Evolutionary conservation across 768 basidiomycete species (phyloP), one percentile per base, ranked within the genome.

Genomic region (Tricholoma hemisulphureum): DNA sequence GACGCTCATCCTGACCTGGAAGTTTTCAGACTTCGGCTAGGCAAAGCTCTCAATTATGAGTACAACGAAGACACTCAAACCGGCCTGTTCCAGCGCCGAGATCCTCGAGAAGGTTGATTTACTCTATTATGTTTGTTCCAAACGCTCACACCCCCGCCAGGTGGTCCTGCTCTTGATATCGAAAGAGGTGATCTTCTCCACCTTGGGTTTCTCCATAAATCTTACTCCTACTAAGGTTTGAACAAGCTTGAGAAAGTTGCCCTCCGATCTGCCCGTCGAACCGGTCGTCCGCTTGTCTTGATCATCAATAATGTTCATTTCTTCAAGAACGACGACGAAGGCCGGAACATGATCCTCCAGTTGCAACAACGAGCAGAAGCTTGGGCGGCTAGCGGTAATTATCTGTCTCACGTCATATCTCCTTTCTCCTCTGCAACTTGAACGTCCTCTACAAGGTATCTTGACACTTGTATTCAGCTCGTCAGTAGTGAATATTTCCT

Each of bases 161-260:
- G 86, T 61, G 91, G 92, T 1, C 84, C 93, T 4, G 83, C 86
- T 6, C 75, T 93, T 16, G 91, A 93, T 64, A 85, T 94, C 45
- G 91, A 92, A 71, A 79, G 93, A 73, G 89, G 89, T 86, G 63
- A 55, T 29, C 28, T 55, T 55, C 29, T 59, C 43, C 32, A 18
- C 55, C 49, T 23, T 53, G n/a, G 18, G 13, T 20, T 39, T 23
- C 29, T 4, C n/a, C 28, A 49, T 37, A 28, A 29, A 39, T 16
- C 39, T 65, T 10, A 58, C 16, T 13, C 6, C n/a, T 6, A 18
- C 18, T 21, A 86, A n/a, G 91, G 89, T 4, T 63, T 93, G 71
- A 91, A 88, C 69, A 95, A 95, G 67, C 77, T 92, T 2, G 86
- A 91, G 69, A 93, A 95, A 67, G 91, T 94, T 23, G 93, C 93